Conservation (phyloP, 2,329 filamentous ascomycete genomes). For the Colletotrichum sp. region DNA sequence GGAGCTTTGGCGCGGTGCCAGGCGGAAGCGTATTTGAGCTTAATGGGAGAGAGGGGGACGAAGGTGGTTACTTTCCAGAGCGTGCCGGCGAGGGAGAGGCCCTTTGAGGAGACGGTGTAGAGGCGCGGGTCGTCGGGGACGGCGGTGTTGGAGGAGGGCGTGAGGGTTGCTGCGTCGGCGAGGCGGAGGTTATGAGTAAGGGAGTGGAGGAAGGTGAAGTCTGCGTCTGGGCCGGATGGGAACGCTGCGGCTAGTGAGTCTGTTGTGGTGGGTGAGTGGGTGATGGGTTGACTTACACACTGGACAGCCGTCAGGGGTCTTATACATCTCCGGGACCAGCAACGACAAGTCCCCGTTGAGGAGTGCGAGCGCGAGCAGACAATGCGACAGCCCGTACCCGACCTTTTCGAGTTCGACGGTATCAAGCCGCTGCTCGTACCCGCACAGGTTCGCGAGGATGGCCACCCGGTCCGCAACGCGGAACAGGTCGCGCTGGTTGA, state of each 20-base stretch:
- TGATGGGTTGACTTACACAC: neutral
- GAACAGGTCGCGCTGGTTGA: neutral
- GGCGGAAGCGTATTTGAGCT: neutral
- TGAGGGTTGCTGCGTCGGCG: neutral
- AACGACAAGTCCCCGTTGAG: neutral
- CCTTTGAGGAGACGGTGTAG: neutral
- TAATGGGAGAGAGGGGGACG: neutral
- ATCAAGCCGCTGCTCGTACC: neutral
- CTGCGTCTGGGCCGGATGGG: neutral
- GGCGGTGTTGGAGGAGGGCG: neutral
- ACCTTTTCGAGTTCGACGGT: neutral
- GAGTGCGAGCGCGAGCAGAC: neutral
- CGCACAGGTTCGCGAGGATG: neutral
- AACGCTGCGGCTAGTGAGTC: neutral
- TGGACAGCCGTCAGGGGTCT: rapidly evolving
- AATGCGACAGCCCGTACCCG: neutral
- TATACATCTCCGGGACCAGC: neutral
- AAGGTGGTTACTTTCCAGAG: neutral
- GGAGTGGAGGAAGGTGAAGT: neutral
- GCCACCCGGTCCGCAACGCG: neutral
- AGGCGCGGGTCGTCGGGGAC: neutral
- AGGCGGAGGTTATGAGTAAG: neutral
- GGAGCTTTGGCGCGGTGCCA: neutral
- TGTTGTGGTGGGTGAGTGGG: neutral
- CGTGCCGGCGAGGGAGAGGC: neutral